Evolutionary conservation across 1,284 basidiomycete species (phyloP), one percentile per base, ranked within the genome.

Genomic region (Austroboletus olivaceoglutinosus): DNA sequence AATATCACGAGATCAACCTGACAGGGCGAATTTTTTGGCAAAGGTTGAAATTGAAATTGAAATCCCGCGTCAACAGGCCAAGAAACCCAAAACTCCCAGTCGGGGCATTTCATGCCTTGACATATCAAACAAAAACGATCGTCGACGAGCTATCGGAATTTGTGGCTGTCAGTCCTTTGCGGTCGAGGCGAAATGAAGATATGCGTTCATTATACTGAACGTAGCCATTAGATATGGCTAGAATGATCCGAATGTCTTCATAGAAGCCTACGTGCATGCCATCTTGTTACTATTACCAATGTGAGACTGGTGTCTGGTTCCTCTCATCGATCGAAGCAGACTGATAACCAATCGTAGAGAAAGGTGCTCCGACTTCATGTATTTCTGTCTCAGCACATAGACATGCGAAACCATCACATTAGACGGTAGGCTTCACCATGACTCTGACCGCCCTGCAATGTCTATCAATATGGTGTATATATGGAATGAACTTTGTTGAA

Each of bases 211-310:
- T 19, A 33, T 43, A 27, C 50, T 44, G 50, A 52, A 37, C 29
- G 41, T 30, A 16, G 40, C 41, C 27, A 42, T 45, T 29, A 63
- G 40, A 45, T 38, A 13, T 23, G 30, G 38, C 22, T 31, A 30
- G 39, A 43, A 55, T 25, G 25, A 9, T 54, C 29, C 38, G 25
- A 37, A 46, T 25, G 25, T 18, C 18, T 18, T 44, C 48, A 51
- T 51, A 33, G 50, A 61, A 53, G 49, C 27, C 36, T 55, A 41
- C 31, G 48, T 51, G 55, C 47, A 54, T 47, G 46, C 45, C 34
- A n/a, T 42, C 15, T 46, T 19, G 33, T 41, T 30, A 1, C n/a
- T 5, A 9, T 54, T 63, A 23, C 60, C 58, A 30, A 40, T 56
- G 58, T 50, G 38, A 62, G 40, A 7, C 33, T 23, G 45, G n/a